Percentiles rank a stretch among this genome's conserved stretches.
These are phyloP conservation scores for Aspergillus fijiensis DNA, from an alignment of 2,329 filamentous ascomycete genomes.

Conservation along the genomic window DNA sequence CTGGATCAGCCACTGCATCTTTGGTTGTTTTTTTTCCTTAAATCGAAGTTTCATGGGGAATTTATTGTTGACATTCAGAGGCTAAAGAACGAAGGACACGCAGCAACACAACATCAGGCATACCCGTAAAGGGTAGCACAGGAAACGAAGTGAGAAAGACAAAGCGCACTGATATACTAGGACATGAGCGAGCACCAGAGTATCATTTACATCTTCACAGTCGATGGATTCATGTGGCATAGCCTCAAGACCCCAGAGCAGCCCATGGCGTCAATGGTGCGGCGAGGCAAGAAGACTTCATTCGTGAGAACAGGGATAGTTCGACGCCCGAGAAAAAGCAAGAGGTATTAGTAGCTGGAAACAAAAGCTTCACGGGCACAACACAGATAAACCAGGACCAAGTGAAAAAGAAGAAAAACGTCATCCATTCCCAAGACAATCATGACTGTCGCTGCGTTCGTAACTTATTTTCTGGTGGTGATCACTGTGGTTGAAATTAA, in stretches of 20 bases:
- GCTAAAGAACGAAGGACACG: constrained; percentile 22
- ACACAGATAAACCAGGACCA: constrained; percentile 36
- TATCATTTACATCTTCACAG: constrained; percentile 47
- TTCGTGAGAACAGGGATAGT: constrained; percentile 32
- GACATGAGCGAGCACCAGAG: constrained; percentile 38
- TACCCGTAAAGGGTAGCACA: constrained; percentile 1
- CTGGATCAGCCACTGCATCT: no score
- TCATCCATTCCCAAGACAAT: constrained; percentile 34
- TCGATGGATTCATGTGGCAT: constrained; percentile 28
- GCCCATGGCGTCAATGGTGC: constrained; percentile 30
- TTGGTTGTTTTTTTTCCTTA: no score
- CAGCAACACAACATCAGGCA: constrained; percentile 16
- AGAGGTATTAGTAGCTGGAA: constrained; percentile 40
- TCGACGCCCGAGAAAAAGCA: constrained; percentile 37
- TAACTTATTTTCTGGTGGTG: constrained; percentile 44
- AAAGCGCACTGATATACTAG: constrained; percentile 29
- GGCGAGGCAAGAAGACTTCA: constrained; percentile 29
- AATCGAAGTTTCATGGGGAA: no score
- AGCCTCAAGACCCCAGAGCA: constrained; percentile 26
- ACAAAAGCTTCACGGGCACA: constrained; percentile 32
- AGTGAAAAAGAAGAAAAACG: constrained; percentile 23
- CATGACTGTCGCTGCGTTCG: constrained; percentile 27
- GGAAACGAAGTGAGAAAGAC: constrained; percentile 10
- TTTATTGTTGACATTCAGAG: neutral
- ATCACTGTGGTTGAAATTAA: constrained; percentile 38